Evolutionary conservation across 768 basidiomycete species (phyloP), one percentile per base, ranked within the genome.

Genomic region (Hydnum rufescens): DNA sequence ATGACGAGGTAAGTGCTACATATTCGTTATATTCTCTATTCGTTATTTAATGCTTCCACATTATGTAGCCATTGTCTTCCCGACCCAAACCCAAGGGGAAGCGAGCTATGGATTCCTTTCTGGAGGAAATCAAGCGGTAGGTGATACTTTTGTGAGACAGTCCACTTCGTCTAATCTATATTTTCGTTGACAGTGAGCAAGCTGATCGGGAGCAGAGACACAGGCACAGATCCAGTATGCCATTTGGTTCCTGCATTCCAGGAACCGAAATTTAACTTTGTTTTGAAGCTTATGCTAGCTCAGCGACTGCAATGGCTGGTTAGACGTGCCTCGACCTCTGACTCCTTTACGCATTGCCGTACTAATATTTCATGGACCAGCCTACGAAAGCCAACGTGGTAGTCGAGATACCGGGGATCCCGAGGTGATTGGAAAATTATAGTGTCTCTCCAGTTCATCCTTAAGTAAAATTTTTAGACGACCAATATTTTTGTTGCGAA

Each of bases 401-500:
- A 89, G 82, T 58, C 83, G 84, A 63, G 88, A 93, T 61, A 69
- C 80, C 57, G 86, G 86, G 6, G 90, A 96, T 63, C 80, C 81
- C 2, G 79, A 83, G 68, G 90, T 87, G 58, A 54, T 72, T 59
- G 23, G 47, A 5, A 19, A 25, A 2, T 39, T 39, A 32, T 2
- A 5, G 2, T 53, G 13, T 25, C 31, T 13, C 46, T 42, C 18
- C 26, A 4, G 19, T 42, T 13, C 13, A 13, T 8, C 13, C 13
- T 46, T 30, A 25, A n/a, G 49, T 51, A 53, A 51, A 23, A 42
- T 43, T 13, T 5, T 8, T 56, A 92, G 83, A 95, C 93, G 1
- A 87, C 92, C 34, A 99, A 99, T 60, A 66, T 99, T 13, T 97
- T 93, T 63, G 89, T 99, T 32, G 88, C 89, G 8, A 95, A 96